Base-by-base conservation (phyloP, 1,139 yeast genomes). In the Hanseniaspora sp. region DNA sequence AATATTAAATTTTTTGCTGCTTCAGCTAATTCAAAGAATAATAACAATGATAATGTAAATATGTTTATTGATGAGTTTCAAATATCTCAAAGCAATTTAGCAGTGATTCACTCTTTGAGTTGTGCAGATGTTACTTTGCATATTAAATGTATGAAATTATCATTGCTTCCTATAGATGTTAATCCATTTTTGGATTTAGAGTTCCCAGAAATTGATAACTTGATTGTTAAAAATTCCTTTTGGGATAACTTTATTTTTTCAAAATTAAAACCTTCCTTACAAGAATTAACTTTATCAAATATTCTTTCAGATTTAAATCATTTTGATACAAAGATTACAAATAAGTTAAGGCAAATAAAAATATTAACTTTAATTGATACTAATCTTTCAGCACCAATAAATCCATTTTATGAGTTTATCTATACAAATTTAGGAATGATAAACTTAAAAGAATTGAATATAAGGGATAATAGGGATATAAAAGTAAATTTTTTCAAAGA, bases 371-470 rank as follows among this genome's bases (percentile, higher is more conserved):
- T 54, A 3, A 29, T 23, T n/a, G 33, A 54, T 28, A 54, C 53
- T 1, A 48, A 48, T 29, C 15, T 54, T 35, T 31, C 44, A 12
- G 18, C 44, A 12, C 56, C 53, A 7, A 29, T 54, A 31, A 38
- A 39, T 37, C 37, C 35, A 15, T 45, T 48, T 28, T 48, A 31
- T 13, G 47, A 54, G 5, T 48, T 54, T 30, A 18, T 54, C 5
- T 13, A 39, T 11, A 35, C 34, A 17, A 54, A 45, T 15, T 15
- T 54, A 40, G 33, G 45, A 1, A 18, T 35, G 9, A 37, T 18
- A 2, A 48, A 44, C 18, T 30, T 54, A 5, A 35, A 37, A 18
- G 53, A 44, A 45, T 11, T 54, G 37, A 54, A 54, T 38, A 45
- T 54, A 13, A 45, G 39, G 34, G 53, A 54, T 12, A 54, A 54